Percentiles rank a stretch among this genome's conserved stretches.
phyloP scores from a whole-genome alignment of 2,329 filamentous ascomycete species.

The Exophiala sp. region DNA sequence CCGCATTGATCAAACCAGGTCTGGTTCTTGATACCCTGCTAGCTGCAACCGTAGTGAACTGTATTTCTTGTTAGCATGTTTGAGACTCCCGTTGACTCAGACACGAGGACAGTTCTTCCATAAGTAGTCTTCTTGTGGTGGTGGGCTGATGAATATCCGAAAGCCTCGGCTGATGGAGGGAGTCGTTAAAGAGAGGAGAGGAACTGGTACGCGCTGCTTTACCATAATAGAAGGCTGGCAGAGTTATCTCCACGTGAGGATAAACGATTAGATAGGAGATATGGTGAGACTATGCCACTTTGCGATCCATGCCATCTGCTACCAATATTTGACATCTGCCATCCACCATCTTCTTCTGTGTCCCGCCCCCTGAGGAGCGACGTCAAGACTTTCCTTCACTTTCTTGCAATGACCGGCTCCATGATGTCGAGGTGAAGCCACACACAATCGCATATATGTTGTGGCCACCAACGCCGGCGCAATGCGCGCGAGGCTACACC shows the following conservation, averaged over 20 bases:
- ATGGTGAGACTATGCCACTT: background rate
- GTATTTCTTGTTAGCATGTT: no score
- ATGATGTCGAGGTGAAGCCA: constrained; percentile 9
- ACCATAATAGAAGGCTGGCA: no score
- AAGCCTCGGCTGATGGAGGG: background rate
- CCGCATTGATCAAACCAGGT: background rate
- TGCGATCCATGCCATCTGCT: constrained; percentile 1
- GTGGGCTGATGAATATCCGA: background rate
- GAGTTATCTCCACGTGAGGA: constrained; percentile 8
- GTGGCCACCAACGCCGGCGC: constrained; percentile 28
- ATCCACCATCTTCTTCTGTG: background rate
- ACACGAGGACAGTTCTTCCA: no score
- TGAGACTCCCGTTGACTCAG: no score
- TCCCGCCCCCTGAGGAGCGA: constrained; percentile 2
- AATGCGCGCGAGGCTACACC: constrained; percentile 30
- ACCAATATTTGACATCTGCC: constrained; percentile 1
- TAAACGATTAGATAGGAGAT: constrained; percentile 2
- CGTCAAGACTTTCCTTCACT: constrained; percentile 2
- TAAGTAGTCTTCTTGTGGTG: no score
- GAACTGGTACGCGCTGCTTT: no score
- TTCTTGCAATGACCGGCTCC: background rate
- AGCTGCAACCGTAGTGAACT: no score
- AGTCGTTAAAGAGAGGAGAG: background rate
- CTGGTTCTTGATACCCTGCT: no score
- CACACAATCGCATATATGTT: constrained; percentile 22